Evolutionary conservation across 2,329 filamentous ascomycete genomes (phyloP).

Genomic region (Diaporthe helianthi): DNA sequence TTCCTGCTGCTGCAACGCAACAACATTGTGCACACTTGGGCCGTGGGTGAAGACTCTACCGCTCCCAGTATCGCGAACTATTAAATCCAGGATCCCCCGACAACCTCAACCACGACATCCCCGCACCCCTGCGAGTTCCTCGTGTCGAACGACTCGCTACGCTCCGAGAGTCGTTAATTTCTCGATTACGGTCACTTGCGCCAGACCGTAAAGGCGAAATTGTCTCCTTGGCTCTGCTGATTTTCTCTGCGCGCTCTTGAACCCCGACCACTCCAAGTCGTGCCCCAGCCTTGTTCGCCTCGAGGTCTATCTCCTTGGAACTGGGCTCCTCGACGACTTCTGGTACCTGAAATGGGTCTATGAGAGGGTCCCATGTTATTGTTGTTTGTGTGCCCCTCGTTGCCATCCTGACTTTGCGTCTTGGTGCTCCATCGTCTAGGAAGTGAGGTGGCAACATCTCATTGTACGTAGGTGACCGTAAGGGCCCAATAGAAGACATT

Average conservation of each 20-base stretch:
- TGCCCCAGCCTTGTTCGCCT: not conserved
- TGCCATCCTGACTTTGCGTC: not conserved
- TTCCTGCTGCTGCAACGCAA: no score
- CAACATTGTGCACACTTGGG: not conserved
- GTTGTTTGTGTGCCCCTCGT: not conserved
- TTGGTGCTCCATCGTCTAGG: not conserved
- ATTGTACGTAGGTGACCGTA: not conserved
- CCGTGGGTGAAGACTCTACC: not conserved
- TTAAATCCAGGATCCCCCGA: slow-evolving; percentile 2
- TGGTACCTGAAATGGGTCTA: not conserved
- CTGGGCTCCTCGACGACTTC: not conserved
- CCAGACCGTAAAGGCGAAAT: not conserved
- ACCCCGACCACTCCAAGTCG: no score
- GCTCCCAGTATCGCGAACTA: slow-evolving; percentile 7
- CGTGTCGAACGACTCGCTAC: slow-evolving; percentile 4
- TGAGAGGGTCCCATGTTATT: not conserved
- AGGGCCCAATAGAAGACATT: not conserved
- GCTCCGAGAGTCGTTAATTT: not conserved
- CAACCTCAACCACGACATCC: slow-evolving; percentile 7
- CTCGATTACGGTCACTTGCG: not conserved
- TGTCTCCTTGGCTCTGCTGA: not conserved
- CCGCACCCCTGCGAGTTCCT: not conserved
- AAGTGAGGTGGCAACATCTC: slow-evolving; percentile 4
- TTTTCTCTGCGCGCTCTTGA: not conserved
- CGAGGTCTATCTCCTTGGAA: not conserved